These are phyloP conservation scores for Hypoxylon perforatum DNA, from an alignment of 495 filamentous ascomycete genomes.

Conservation along the genomic window DNA sequence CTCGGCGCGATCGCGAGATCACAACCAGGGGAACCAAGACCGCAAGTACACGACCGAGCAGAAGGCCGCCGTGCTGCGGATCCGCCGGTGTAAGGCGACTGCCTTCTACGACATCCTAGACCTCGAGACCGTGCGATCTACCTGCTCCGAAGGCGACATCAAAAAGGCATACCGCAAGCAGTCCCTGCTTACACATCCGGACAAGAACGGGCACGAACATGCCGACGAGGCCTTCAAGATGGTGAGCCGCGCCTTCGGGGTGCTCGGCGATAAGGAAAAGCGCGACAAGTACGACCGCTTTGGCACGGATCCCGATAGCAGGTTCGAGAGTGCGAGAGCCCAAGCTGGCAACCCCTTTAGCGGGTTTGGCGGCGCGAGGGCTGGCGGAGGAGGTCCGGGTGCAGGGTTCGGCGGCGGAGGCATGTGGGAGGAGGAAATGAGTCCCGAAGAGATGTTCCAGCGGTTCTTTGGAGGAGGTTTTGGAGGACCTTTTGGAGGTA, in stretches of 20 bases:
- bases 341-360: slow-evolving; percentile 74
- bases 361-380: slow-evolving; percentile 68
- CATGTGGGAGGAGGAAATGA: slow-evolving; percentile 91
- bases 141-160: slow-evolving; percentile 81
- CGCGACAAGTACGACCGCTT: slow-evolving; percentile 85
- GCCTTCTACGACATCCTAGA: slow-evolving; percentile 92
- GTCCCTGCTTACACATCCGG: slow-evolving; percentile 89
- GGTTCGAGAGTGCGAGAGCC: slow-evolving; percentile 73
- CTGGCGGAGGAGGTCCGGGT: slow-evolving; percentile 48
- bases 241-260: slow-evolving; percentile 92
- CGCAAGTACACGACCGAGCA: slow-evolving; percentile 90
- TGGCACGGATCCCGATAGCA: slow-evolving; percentile 89
- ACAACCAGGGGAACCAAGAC: slow-evolving; percentile 94
- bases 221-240: slow-evolving; percentile 99
- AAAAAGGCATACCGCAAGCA: slow-evolving; percentile 96
- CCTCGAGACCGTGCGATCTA: slow-evolving; percentile 66
- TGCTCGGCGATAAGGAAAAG: slow-evolving; percentile 94
- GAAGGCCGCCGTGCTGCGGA: slow-evolving; percentile 86
- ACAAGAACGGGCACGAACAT: slow-evolving; percentile 97
- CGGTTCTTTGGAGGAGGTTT: slow-evolving; percentile 90
- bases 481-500: slow-evolving; percentile 71
- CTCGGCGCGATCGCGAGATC: slow-evolving; percentile 77
- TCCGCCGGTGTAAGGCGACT: slow-evolving; percentile 82
- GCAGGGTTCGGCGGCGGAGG: slow-evolving; percentile 63
- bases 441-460: slow-evolving; percentile 94